phyloP scores from a whole-genome alignment of 192 early-diverging fungal genomes.

The Chytriomyces confervae region DNA sequence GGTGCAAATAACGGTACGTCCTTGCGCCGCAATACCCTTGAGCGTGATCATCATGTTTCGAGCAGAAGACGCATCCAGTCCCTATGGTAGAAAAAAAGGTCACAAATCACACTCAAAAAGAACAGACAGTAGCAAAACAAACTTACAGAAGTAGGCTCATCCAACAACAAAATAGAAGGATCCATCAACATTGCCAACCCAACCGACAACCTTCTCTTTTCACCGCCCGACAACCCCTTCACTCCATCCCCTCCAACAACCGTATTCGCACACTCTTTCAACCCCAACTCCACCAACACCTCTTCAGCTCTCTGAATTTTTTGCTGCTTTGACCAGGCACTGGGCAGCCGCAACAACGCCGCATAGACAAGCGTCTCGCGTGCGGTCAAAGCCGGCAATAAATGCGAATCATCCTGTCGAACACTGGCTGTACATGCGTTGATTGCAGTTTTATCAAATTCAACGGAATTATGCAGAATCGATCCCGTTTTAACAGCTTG shows the following conservation, averaged over 20 bases:
- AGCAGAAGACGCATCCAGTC: conserved; percentile 46
- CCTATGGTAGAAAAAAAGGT: neutral
- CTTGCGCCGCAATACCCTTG: conserved; percentile 37
- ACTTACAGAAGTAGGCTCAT: conserved; percentile 42
- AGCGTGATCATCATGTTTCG: conserved; percentile 41
- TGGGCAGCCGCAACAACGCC: conserved; percentile 50
- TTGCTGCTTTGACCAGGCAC: conserved; percentile 28
- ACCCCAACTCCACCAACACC: conserved; percentile 47
- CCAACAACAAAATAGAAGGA: conserved; percentile 42
- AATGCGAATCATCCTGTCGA: conserved; percentile 48
- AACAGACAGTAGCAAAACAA: neutral
- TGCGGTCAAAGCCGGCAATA: conserved; percentile 51
- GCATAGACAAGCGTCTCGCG: conserved; percentile 52
- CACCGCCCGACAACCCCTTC: conserved; percentile 71
- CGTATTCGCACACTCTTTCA: conserved; percentile 51
- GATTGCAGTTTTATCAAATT: conserved; percentile 31
- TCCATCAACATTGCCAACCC: conserved; percentile 58
- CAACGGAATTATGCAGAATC: conserved; percentile 39
- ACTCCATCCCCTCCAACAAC: conserved; percentile 49
- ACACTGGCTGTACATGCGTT: conserved; percentile 49
- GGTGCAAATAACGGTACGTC: conserved; percentile 70
- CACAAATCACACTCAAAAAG: conserved; percentile 15
- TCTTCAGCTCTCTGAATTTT: conserved; percentile 45
- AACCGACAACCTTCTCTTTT: conserved; percentile 73
- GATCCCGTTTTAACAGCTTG: conserved; percentile 25